A percentile compares a stretch with the other conserved stretches of the same genome.
phyloP scores from a whole-genome alignment of 768 basidiomycete genomes.

The Tricholoma bakamatsutake region DNA sequence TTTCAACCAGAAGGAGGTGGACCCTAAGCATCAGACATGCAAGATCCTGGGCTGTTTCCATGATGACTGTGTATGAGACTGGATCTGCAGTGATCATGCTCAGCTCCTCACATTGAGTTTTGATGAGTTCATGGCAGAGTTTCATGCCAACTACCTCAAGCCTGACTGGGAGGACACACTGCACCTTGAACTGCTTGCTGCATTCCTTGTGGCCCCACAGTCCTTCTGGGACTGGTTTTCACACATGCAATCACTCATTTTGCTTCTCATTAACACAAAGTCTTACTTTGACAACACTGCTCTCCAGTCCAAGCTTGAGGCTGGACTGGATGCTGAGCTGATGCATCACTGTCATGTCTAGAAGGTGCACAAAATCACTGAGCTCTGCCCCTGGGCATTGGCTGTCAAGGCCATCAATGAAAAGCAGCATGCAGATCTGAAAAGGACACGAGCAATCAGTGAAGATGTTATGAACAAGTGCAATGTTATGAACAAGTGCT shows the following conservation, averaged over 20 bases:
- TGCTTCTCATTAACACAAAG: background rate
- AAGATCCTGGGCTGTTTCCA: background rate
- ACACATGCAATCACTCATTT: background rate
- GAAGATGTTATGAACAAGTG: too few species aligned
- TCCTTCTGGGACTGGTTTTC: background rate
- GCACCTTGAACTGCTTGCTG: background rate
- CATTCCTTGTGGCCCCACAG: background rate
- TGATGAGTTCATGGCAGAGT: slow-evolving; percentile 8
- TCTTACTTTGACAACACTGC: slow-evolving; percentile 6
- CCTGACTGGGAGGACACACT: slow-evolving; percentile 12
- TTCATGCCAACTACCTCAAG: slow-evolving; percentile 8
- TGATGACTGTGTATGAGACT: slow-evolving; percentile 2
- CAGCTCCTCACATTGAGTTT: slow-evolving; percentile 7
- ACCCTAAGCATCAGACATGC: background rate
- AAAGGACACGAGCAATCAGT: too few species aligned
- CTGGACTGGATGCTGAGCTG: slow-evolving; percentile 12
- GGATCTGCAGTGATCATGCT: slow-evolving; percentile 4
- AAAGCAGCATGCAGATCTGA: too few species aligned
- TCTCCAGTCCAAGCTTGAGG: slow-evolving; percentile 13
- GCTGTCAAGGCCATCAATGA: too few species aligned
- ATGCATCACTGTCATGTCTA: background rate
- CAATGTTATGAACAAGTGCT: too few species aligned
- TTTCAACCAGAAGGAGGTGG: background rate
- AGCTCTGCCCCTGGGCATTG: too few species aligned
- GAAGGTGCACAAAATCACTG: too few species aligned